Evolutionary conservation across 2,329 filamentous ascomycete genomes (phyloP).

Genomic region (Cylindrodendrum hubeiense): DNA sequence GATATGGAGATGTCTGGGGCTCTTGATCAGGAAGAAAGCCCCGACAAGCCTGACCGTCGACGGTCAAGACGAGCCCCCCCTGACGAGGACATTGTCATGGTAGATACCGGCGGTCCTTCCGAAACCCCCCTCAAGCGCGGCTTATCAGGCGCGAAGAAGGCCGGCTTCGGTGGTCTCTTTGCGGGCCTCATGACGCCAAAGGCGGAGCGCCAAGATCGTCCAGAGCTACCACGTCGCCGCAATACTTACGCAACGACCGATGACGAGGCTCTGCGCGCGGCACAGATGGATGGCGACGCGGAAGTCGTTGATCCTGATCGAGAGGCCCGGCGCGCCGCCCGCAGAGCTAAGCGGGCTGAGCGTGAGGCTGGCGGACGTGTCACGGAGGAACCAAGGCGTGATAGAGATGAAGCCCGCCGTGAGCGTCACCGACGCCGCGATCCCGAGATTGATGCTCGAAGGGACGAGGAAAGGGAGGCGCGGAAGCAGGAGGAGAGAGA

Average conservation of each 20-base stretch:
- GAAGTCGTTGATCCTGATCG: conserved; percentile 66
- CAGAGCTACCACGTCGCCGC: conserved; percentile 57
- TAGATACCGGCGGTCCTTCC: conserved; percentile 48
- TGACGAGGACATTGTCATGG: conserved; percentile 57
- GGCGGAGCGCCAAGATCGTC: conserved; percentile 52
- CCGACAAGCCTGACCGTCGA: conserved; percentile 49
- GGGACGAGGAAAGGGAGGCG: conserved; percentile 59
- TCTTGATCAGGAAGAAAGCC: conserved; percentile 52
- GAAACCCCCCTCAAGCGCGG: conserved; percentile 52
- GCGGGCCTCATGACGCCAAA: conserved; percentile 67
- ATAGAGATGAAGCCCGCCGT: conserved; percentile 68
- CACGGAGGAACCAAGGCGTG: conserved; percentile 66
- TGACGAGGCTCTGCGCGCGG: conserved; percentile 61
- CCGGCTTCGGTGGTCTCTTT: conserved; percentile 70
- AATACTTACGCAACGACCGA: conserved; percentile 64
- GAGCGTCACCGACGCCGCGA: conserved; percentile 66
- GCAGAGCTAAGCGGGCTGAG: conserved; percentile 69
- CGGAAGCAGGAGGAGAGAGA: conserved; percentile 56
- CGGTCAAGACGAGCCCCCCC: conserved; percentile 46
- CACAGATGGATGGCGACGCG: conserved; percentile 62
- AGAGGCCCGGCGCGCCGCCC: conserved; percentile 73
- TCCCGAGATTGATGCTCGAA: conserved; percentile 62
- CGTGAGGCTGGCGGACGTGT: conserved; percentile 54
- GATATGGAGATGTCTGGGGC: conserved; percentile 63
- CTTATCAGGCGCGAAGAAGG: conserved; percentile 60